A percentile compares a stretch with the other conserved stretches of the same genome.
phyloP scores from a whole-genome alignment of 2,329 filamentous ascomycete genomes.

The Microsporum canis region DNA sequence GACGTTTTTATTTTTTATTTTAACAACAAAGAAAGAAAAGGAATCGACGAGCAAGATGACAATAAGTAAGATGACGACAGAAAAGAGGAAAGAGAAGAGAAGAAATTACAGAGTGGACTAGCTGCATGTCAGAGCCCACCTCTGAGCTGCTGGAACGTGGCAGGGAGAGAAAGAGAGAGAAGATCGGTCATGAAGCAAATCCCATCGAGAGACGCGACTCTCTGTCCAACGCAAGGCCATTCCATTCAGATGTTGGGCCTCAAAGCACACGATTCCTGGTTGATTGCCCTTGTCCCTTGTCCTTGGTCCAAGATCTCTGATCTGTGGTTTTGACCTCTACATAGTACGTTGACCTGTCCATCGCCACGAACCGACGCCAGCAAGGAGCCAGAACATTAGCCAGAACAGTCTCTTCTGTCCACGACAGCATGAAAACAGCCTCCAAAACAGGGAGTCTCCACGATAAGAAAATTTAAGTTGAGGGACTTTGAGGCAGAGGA shows the following conservation, averaged over 20 bases:
- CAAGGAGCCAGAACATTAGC: background rate
- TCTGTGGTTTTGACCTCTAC: background rate
- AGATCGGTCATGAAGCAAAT: background rate
- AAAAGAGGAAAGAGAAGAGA: background rate
- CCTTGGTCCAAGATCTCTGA: background rate
- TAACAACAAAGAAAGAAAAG: no score
- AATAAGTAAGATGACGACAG: background rate
- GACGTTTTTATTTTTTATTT: background rate
- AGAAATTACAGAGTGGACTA: background rate
- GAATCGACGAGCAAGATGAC: background rate
- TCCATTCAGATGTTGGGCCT: background rate
- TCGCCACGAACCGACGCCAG: background rate
- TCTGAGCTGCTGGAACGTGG: background rate
- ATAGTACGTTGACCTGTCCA: background rate
- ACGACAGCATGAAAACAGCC: background rate
- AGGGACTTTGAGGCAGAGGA: background rate
- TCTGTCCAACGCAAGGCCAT: no score
- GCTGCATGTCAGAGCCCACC: background rate
- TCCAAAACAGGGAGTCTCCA: background rate
- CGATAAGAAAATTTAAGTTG: background rate
- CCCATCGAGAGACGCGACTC: no score
- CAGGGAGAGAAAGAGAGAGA: background rate
- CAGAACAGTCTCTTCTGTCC: background rate
- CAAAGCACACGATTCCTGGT: background rate
- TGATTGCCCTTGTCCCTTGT: background rate